These are phyloP conservation scores for Manihot esculenta DNA, from an alignment of 441 rosid species.

Conservation along the genomic window DNA sequence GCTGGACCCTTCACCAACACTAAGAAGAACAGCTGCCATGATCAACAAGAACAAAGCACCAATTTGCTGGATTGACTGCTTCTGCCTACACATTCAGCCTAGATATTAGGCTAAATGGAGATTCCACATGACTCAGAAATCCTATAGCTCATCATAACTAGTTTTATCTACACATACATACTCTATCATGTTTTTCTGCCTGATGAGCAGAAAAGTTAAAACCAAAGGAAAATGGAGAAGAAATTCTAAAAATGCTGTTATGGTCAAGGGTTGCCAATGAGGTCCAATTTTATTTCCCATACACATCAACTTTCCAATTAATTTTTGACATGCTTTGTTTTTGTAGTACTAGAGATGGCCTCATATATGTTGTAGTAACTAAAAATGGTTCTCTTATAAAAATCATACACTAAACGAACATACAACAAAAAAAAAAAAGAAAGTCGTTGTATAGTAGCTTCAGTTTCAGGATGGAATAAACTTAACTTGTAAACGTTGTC, in stretches of 20 bases:
- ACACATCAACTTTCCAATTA: neutral
- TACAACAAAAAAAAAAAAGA: neutral
- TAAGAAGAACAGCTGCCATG: slow-evolving; percentile 86
- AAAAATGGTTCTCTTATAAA: neutral
- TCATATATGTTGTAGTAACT: neutral
- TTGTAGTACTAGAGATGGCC: neutral
- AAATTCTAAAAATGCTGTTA: too few species aligned
- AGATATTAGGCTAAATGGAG: slow-evolving; percentile 18
- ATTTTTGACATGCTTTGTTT: slow-evolving; percentile 1
- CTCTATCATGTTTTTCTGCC: neutral
- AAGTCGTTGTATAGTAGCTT: neutral
- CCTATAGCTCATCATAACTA: neutral
- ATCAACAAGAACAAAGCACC: slow-evolving; percentile 85
- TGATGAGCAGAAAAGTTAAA: neutral
- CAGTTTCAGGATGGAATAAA: neutral
- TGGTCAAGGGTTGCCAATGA: neutral
- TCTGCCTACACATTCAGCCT: slow-evolving; percentile 58
- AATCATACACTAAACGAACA: neutral
- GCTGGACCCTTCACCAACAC: slow-evolving; percentile 94
- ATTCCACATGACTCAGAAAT: neutral
- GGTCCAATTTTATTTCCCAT: neutral
- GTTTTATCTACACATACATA: neutral
- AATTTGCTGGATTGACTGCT: slow-evolving; percentile 85
- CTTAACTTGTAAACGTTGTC: neutral
- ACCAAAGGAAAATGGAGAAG: neutral